These are phyloP conservation scores for Talaromyces ruber DNA, from an alignment of 495 filamentous ascomycete genomes.

Conservation along the genomic window DNA sequence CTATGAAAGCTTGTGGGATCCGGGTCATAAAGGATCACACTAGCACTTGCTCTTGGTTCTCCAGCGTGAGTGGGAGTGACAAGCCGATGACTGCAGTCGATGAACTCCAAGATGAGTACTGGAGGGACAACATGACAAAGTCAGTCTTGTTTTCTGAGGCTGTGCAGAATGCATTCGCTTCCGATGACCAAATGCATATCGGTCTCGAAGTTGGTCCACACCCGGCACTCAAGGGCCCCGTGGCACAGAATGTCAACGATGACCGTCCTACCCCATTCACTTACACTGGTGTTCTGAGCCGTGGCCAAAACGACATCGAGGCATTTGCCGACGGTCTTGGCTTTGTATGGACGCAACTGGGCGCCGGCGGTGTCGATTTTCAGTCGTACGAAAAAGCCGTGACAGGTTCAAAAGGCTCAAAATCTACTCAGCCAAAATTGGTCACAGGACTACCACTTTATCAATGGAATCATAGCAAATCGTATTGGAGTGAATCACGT, in stretches of 20 bases:
- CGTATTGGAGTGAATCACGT: no score
- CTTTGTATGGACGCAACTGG: slow-evolving; percentile 37
- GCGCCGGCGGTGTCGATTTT: slow-evolving; percentile 14
- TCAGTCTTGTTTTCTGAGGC: slow-evolving; percentile 19
- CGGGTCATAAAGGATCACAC: not conserved
- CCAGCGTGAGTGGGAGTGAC: slow-evolving; percentile 22
- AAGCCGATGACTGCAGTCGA: not conserved
- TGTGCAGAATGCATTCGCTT: slow-evolving; percentile 1
- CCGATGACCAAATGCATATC: slow-evolving; percentile 10
- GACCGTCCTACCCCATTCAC: no score
- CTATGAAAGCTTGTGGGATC: slow-evolving; percentile 12
- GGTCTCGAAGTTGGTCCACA: slow-evolving; percentile 47
- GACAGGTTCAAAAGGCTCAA: no score
- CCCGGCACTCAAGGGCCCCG: slow-evolving; percentile 32
- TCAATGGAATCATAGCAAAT: no score
- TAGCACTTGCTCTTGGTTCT: slow-evolving; percentile 11
- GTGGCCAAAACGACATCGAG: slow-evolving; percentile 24
- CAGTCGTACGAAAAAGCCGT: slow-evolving; percentile 35
- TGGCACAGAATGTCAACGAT: no score
- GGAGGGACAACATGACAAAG: slow-evolving; percentile 52
- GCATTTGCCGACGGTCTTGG: slow-evolving; percentile 38
- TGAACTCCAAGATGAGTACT: slow-evolving; percentile 30
- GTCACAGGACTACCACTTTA: no score
- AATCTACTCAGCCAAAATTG: no score
- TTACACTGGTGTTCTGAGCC: slow-evolving; percentile 30